Percentiles rank a stretch among this genome's conserved stretches.
Evolutionary conservation across 2,329 filamentous ascomycete genomes (phyloP).

Genomic region (Alternaria angustiovoidea): DNA sequence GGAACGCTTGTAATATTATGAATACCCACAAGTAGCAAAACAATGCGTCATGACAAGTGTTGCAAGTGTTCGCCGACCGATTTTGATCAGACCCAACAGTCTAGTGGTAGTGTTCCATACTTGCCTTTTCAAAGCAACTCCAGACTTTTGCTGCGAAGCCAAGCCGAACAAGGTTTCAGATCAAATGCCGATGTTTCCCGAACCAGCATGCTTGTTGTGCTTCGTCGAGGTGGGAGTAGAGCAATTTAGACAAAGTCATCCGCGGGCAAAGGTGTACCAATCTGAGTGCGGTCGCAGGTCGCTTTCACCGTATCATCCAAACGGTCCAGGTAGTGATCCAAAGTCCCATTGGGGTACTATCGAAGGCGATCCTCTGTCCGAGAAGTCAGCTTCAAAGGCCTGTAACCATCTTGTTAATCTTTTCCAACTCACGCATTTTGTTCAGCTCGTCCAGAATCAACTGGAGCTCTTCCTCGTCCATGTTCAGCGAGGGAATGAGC

Average conservation of each 20-base stretch:
- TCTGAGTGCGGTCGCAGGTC: not conserved
- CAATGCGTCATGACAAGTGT: not conserved
- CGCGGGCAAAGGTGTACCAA: not conserved
- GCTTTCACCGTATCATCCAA: not conserved
- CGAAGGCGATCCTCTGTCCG: slow-evolving; percentile 38
- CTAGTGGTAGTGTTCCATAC: not conserved
- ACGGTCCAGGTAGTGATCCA: not conserved
- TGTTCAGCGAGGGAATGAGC: slow-evolving; percentile 92
- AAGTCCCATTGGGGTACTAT: slow-evolving; percentile 12
- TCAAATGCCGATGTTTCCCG: not conserved
- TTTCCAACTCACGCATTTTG: slow-evolving; percentile 67
- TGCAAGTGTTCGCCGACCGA: not conserved
- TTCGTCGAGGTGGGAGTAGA: not conserved
- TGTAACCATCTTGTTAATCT: not conserved
- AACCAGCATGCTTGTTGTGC: not conserved
- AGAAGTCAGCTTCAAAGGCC: slow-evolving; percentile 27
- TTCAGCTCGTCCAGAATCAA: slow-evolving; percentile 89
- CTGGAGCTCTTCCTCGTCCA: slow-evolving; percentile 86
- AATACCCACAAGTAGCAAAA: not conserved
- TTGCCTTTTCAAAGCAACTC: not conserved
- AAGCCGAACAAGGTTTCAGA: not conserved
- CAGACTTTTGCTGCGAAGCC: not conserved
- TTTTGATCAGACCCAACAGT: not conserved
- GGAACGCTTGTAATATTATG: not conserved
- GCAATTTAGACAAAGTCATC: not conserved